phyloP scores from a whole-genome alignment of 805 yeast genomes.

The Jamesozyma hellenica region DNA sequence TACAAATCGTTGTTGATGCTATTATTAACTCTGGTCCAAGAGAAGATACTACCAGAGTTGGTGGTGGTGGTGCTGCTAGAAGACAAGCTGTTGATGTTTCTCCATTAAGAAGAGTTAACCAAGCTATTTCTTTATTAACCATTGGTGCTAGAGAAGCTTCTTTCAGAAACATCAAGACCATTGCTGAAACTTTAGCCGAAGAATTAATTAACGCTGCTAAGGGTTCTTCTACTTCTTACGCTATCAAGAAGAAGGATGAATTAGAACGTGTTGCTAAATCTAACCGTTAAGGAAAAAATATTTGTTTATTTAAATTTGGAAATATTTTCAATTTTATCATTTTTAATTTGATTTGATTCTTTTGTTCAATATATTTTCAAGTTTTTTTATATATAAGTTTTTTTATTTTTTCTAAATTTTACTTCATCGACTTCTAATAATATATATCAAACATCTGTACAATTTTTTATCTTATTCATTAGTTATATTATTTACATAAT shows the following conservation, averaged over 20 bases:
- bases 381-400: conserved; percentile 1
- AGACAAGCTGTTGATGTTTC: conserved; percentile 99
- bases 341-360: no score
- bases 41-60: conserved; percentile 99
- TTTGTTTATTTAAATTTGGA: not conserved
- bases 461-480: conserved; percentile 13
- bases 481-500: conserved; percentile 4
- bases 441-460: conserved; percentile 10
- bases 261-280: conserved; percentile 99
- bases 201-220: conserved; percentile 99
- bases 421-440: conserved; percentile 6
- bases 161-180: conserved; percentile 99
- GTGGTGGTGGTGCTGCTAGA: conserved; percentile 99
- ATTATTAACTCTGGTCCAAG: conserved; percentile 99
- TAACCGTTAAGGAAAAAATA: conserved; percentile 79
- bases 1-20: conserved; percentile 98
- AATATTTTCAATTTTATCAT: not conserved
- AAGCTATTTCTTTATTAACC: conserved; percentile 95
- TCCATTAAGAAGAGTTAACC: conserved; percentile 99
- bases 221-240: conserved; percentile 99
- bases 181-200: conserved; percentile 99
- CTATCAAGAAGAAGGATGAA: conserved; percentile 99
- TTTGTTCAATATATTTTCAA: no score
- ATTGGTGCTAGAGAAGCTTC: conserved; percentile 99
- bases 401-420: conserved; percentile 13